Percentiles rank a stretch among this genome's conserved stretches.
These are phyloP conservation scores for Phytophthora megakarya DNA, from an alignment of 352 stramenopile species.

Conservation along the genomic window DNA sequence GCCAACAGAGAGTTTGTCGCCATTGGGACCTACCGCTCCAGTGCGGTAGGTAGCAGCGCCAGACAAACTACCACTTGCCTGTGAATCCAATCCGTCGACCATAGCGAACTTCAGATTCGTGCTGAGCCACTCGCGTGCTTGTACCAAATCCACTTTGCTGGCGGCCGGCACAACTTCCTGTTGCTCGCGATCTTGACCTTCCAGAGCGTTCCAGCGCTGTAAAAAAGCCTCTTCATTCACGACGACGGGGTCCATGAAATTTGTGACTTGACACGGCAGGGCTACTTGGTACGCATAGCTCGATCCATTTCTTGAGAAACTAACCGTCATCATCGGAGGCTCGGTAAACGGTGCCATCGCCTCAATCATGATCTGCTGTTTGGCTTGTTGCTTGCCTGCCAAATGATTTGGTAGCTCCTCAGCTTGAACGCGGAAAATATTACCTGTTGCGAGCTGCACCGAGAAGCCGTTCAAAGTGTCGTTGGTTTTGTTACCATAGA, in stretches of 20 bases:
- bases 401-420: constrained; percentile 81
- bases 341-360: constrained; percentile 92
- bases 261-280: constrained; percentile 89
- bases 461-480: constrained; percentile 86
- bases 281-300: constrained; percentile 73
- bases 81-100: constrained; percentile 70
- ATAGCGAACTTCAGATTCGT: constrained; percentile 91
- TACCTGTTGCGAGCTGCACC: constrained; percentile 59
- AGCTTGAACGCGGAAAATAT: constrained; percentile 61
- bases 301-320: constrained; percentile 73
- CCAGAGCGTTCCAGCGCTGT: constrained; percentile 91
- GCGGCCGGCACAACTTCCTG: constrained; percentile 90
- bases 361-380: constrained; percentile 93
- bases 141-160: constrained; percentile 83
- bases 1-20: constrained; percentile 94
- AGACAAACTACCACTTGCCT: constrained; percentile 88
- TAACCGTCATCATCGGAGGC: constrained; percentile 87
- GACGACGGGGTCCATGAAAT: constrained; percentile 93
- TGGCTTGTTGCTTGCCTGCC: constrained; percentile 89
- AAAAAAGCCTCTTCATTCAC: constrained; percentile 92
- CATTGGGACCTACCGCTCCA: constrained; percentile 83
- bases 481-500: constrained; percentile 94
- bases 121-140: constrained; percentile 83
- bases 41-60: constrained; percentile 92
- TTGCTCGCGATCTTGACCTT: constrained; percentile 91